Evolutionary conservation across 2,329 filamentous ascomycete genomes (phyloP), one percentile per base, ranked within the genome.

Genomic region (Mycogone perniciosa): DNA sequence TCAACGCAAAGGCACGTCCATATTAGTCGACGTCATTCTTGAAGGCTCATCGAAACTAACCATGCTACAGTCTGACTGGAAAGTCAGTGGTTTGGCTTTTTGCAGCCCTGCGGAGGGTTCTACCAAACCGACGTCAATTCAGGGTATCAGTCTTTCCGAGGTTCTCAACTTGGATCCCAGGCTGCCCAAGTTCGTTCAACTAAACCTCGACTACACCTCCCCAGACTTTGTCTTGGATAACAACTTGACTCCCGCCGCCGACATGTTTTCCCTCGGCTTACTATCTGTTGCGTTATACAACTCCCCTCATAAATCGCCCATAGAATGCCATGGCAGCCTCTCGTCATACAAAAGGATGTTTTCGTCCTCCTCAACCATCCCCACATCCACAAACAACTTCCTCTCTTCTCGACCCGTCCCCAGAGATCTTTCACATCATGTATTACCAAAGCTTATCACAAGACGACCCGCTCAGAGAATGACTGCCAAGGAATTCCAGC

Each of bases 161-260:
- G 84, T 85, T 11, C 76, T 96, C 20, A 90, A 95, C 66, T 79
- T 91, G 62, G 92, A 97, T 61, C 83, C 90, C 20, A 80, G 91
- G 48, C 70, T 99, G 37, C 93, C 93, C 10, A 78, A 79, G 51
- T 79, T 81, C 42, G 89, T 96, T 27, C 93, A 97, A 67, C 75
- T 99, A 53, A 88, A 93, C 64, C 78, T 97, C 57, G 92, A 99
- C 71, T 99, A 89, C 64, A 88, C 89, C 1, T 96, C 91, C 1
- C 93, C 93, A 1, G 93, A 99, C 68, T 96, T 97, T 62, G 86
- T 95, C 43, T 75, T 99, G 53, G 93, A 99, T 69, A 89, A 85
- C 54, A 95, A 91, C 64, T 78, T 96, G 48, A 92, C 88, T 5
- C 72, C 85, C 1, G 82, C 88, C 13, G 86, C 91, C 47, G 93